A percentile compares a stretch with the other conserved stretches of the same genome.
phyloP scores from a whole-genome alignment of 805 yeast species.

The Kodamaea jinghongensis region DNA sequence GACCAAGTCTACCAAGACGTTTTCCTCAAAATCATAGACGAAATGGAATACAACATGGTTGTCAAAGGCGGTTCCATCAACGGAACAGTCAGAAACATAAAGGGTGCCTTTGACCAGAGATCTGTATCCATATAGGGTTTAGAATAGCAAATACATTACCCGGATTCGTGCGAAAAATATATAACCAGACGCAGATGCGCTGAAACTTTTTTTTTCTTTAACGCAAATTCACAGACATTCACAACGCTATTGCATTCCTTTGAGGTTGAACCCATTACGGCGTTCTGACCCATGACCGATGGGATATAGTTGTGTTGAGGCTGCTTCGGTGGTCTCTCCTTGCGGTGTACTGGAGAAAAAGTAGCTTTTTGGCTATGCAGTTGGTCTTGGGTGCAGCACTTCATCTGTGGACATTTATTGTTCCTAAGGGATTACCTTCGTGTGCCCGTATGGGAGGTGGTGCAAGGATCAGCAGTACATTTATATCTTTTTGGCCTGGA shows the following conservation, averaged over 20 bases:
- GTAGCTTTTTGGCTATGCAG: constrained; percentile 22
- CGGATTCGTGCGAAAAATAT: constrained; percentile 21
- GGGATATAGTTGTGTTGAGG: constrained; percentile 49
- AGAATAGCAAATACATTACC: constrained; percentile 22
- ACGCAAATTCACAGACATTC: constrained; percentile 69
- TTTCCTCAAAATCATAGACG: constrained; percentile 18
- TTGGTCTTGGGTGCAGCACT: constrained; percentile 75
- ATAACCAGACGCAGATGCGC: constrained; percentile 4
- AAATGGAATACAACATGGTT: constrained; percentile 5
- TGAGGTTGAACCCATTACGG: constrained; percentile 66
- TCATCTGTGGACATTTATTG: constrained; percentile 48
- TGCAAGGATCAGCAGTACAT: constrained; percentile 63
- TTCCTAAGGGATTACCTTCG: constrained; percentile 70
- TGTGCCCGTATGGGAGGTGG: constrained; percentile 70
- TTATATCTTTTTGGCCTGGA: too few species aligned
- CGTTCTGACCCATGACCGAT: constrained; percentile 70
- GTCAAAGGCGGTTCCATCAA: constrained; percentile 1
- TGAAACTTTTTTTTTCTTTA: constrained; percentile 23
- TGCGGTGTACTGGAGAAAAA: constrained; percentile 61
- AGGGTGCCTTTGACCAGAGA: constrained; percentile 4
- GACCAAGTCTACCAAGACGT: constrained; percentile 24
- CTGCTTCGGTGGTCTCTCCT: constrained; percentile 21
- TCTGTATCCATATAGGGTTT: constrained; percentile 1
- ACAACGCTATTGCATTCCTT: constrained; percentile 61
- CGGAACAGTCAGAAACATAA: constrained; percentile 6